Percentiles rank a stretch among this genome's conserved stretches.
Evolutionary conservation across 306 rosid species (phyloP).

Genomic region (Biancaea sappan): DNA sequence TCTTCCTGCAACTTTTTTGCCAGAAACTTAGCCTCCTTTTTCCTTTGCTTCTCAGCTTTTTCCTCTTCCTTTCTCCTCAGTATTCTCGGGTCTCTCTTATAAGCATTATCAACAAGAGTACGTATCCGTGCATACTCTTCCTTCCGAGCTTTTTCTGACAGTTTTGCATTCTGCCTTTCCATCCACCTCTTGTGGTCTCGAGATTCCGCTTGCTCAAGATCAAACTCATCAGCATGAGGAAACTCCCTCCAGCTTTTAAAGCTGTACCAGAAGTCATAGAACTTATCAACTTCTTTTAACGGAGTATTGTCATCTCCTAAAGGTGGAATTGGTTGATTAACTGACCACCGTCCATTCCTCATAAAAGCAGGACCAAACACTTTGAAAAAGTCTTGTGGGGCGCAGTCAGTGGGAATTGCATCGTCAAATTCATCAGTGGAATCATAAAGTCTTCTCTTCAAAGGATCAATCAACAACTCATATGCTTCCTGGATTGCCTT

Average conservation of each 20-base stretch:
- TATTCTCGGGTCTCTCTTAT: constrained; percentile 92
- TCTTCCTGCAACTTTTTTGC: constrained; percentile 92
- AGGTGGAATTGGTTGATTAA: constrained; percentile 73
- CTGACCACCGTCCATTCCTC: constrained; percentile 98
- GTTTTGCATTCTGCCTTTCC: constrained; percentile 98
- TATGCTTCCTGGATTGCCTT: constrained; percentile 94
- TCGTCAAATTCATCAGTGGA: constrained; percentile 98
- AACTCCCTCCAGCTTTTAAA: constrained; percentile 99
- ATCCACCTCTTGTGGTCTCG: constrained; percentile 98
- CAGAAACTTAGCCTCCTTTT: constrained; percentile 77
- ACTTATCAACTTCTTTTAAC: constrained; percentile 68
- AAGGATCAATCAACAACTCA: constrained; percentile 77
- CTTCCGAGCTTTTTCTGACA: constrained; percentile 91
- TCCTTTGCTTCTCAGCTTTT: constrained; percentile 89
- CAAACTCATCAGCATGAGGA: constrained; percentile 95
- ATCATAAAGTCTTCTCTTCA: constrained; percentile 90
- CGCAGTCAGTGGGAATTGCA: constrained; percentile 93
- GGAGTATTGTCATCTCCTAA: constrained; percentile 85
- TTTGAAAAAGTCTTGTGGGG: constrained; percentile 88
- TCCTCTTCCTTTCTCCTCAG: constrained; percentile 80
- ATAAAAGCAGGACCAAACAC: constrained; percentile 95
- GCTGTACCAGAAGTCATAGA: constrained; percentile 89
- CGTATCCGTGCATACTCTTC: constrained; percentile 88
- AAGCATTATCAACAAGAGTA: constrained; percentile 85
- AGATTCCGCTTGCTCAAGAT: constrained; percentile 95